Percentiles rank a stretch among this genome's conserved stretches.
Evolutionary conservation across 2,329 filamentous ascomycete genomes (phyloP).

Genomic region (Venturia carpophila): DNA sequence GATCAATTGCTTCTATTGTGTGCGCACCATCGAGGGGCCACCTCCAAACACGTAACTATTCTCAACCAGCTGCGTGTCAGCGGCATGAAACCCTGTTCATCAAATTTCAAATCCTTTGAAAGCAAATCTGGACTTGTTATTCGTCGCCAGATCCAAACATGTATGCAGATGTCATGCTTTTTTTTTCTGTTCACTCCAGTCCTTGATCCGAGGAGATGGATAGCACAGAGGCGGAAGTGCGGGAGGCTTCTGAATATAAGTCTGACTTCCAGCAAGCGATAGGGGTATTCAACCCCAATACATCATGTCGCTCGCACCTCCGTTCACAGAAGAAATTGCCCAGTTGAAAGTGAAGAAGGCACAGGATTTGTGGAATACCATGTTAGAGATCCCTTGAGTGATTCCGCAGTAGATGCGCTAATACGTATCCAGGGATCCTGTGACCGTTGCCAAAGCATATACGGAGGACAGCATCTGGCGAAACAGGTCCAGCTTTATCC

Average conservation of each 20-base stretch:
- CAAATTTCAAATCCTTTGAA: not conserved
- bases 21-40: not conserved
- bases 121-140: not conserved
- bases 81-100: not conserved
- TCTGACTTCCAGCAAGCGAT: not conserved
- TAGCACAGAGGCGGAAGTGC: not conserved
- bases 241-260: not conserved
- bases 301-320: slow-evolving; percentile 49
- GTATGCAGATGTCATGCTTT: not conserved
- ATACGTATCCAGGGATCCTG: slow-evolving; percentile 49
- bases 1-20: not conserved
- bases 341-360: slow-evolving; percentile 72
- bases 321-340: slow-evolving; percentile 68
- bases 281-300: not conserved
- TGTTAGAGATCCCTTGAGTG: slow-evolving; percentile 35
- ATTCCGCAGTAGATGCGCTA: not conserved
- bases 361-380: slow-evolving; percentile 75
- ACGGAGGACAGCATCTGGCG: slow-evolving; percentile 72
- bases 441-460: slow-evolving; percentile 61
- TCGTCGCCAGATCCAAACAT: not conserved
- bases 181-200: not conserved
- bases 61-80: not conserved
- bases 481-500: slow-evolving; percentile 63
- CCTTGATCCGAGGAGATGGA: not conserved
- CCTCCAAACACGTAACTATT: no score